Evolutionary conservation across 345 rosid species (phyloP).

Genomic region (Euphorbia lathyris): DNA sequence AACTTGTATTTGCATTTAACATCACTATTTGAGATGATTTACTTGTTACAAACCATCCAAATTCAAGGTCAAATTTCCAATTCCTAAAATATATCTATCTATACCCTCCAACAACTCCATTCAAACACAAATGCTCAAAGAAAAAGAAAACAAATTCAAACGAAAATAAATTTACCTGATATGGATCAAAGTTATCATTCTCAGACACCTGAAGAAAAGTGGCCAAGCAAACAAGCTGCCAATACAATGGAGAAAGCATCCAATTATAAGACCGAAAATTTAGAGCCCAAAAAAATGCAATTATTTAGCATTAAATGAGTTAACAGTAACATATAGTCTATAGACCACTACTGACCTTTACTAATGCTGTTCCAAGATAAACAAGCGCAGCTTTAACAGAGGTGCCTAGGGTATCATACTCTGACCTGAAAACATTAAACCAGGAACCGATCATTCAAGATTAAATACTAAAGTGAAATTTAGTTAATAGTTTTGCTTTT

Average conservation of each 20-base stretch:
- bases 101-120: not conserved
- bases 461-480: not conserved
- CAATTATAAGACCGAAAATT: not conserved
- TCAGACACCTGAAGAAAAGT: conserved; percentile 92
- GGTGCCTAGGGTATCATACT: conserved; percentile 96
- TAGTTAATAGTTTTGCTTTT: not conserved
- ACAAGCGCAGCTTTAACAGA: conserved; percentile 85
- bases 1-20: conserved; percentile 1
- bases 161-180: conserved; percentile 54
- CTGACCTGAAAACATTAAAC: conserved; percentile 53
- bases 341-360: conserved; percentile 59
- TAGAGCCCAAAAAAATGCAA: not conserved
- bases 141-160: conserved; percentile 4
- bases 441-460: not conserved
- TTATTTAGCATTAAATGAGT: not conserved
- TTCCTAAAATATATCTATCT: not conserved
- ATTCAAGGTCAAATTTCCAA: not conserved
- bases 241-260: conserved; percentile 2
- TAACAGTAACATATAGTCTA: not conserved
- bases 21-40: not conserved
- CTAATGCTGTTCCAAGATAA: conserved; percentile 83
- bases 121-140: conserved; percentile 6
- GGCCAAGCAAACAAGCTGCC: conserved; percentile 93
- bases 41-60: not conserved
- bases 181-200: conserved; percentile 80